Evolutionary conservation across 1,284 basidiomycete species (phyloP), one percentile per base, ranked within the genome.

Genomic region (Ustilago crameri): DNA sequence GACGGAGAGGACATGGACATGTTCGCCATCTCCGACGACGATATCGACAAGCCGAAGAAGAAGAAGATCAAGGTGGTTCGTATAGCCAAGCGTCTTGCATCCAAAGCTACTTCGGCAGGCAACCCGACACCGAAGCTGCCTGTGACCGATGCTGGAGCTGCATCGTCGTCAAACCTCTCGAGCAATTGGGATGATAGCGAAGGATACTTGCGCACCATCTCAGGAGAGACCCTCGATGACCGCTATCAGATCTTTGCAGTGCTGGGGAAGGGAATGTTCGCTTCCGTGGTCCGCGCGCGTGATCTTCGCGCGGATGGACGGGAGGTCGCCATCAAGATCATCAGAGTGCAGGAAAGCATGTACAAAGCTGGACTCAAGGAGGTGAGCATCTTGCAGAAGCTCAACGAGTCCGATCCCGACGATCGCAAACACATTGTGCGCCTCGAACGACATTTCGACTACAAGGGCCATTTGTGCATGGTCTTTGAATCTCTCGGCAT

Each of bases 251-350:
- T 98, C 12, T 95, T 92, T 73, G 93, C 93, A 30, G 93, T 89
- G 46, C 87, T 98, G 12, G 96, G 96, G 32, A 95, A 95, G 83
- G 96, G 96, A 60, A 99, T 98, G 94, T 99, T 98, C 84, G 93
- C 93, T 41, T 93, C 92, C 48, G 96, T 98, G 38, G 94, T 98
- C 22, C 88, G 91, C 45, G 95, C 95, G 9, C 90, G 92, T 46
- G 89, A 96, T 22, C 46, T 73, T 3, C 32, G 52, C 12, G 55
- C 68, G 15, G 44, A 70, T 14, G 73, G 71, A 1, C 51, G 65
- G 2, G 95, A 99, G 81, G 95, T 98, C 2, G 96, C 96, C 0
- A 97, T 99, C 85, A 99, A 99, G 85, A 94, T 99, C 72, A 90
- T 98, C 49, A 87, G 96, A 35, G 91, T 90, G 75, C 96, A 99